phyloP scores from a whole-genome alignment of 2,329 filamentous ascomycete species.

The Neopestalotiopsis clavispora region DNA sequence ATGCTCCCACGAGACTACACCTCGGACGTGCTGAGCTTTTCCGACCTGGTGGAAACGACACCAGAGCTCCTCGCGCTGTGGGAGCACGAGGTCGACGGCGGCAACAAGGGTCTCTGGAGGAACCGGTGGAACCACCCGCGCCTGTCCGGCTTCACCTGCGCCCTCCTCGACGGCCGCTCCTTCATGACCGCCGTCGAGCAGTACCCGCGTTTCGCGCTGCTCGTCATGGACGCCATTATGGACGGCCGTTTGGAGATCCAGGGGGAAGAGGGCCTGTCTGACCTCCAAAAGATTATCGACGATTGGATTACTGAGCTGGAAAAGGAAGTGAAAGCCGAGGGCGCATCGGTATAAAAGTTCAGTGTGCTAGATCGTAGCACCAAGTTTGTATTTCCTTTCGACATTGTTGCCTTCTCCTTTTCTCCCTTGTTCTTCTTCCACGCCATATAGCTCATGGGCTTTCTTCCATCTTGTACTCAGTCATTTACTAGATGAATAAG shows the following conservation, averaged over 20 bases:
- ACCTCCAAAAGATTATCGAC: too few relatives aligned
- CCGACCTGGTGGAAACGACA: background rate
- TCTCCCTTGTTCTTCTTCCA: too few relatives aligned
- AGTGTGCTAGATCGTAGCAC: too few relatives aligned
- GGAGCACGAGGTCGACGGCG: background rate
- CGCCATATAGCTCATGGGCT: too few relatives aligned
- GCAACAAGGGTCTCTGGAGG: background rate
- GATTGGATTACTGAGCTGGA: too few relatives aligned
- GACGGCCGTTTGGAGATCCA: background rate
- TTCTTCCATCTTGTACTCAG: too few relatives aligned
- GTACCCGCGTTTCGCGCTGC: background rate
- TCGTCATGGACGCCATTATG: background rate
- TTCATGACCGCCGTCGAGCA: background rate
- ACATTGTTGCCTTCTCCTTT: too few relatives aligned
- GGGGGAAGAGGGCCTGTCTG: too few relatives aligned
- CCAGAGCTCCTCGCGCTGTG: background rate
- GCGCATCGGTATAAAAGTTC: too few relatives aligned
- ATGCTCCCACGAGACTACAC: background rate
- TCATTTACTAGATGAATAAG: too few relatives aligned
- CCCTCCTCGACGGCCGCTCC: background rate
- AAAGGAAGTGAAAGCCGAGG: too few relatives aligned
- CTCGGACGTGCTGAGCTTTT: background rate
- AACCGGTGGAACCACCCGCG: background rate
- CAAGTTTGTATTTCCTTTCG: too few relatives aligned
- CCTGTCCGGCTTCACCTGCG: background rate